Evolutionary conservation across 139 green algal species (phyloP).

Genomic region (Gonium pectorale): DNA sequence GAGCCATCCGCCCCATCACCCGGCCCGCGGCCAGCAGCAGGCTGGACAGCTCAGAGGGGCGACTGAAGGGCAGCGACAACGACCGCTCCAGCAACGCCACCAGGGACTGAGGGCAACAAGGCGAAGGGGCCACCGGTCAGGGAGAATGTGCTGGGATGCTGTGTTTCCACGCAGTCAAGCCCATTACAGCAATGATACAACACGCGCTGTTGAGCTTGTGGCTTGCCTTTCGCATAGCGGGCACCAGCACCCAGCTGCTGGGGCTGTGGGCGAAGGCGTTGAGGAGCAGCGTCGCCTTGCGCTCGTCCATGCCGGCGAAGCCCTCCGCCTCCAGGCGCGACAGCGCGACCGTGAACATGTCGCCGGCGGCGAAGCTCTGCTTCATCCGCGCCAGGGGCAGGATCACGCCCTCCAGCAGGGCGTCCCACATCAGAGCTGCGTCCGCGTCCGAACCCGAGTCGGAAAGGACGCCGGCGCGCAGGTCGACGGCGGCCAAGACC

Average conservation of each 20-base stretch:
- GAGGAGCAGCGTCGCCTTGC: not conserved
- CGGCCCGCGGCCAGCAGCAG: slow-evolving; percentile 7
- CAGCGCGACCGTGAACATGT: not conserved
- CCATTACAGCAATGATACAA: too few species aligned
- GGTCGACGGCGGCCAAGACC: not conserved
- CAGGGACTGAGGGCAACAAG: not conserved
- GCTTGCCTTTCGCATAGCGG: too few species aligned
- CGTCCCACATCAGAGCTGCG: too few species aligned
- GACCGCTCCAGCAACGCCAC: not conserved
- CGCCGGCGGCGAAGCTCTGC: not conserved
- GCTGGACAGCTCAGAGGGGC: not conserved
- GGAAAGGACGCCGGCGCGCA: not conserved
- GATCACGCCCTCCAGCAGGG: not conserved
- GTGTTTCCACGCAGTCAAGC: not conserved
- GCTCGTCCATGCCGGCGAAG: not conserved
- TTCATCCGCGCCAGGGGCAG: not conserved
- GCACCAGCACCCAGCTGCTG: too few species aligned
- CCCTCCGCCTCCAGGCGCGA: not conserved
- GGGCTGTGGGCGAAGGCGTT: not conserved
- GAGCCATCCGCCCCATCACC: not conserved
- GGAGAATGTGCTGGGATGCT: too few species aligned
- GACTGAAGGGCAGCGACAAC: not conserved
- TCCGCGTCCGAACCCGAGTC: too few species aligned
- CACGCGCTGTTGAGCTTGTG: too few species aligned
- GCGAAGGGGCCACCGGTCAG: too few species aligned